Base-by-base conservation (phyloP, 2,329 filamentous ascomycete species). In the Arthroderma uncinatum region DNA sequence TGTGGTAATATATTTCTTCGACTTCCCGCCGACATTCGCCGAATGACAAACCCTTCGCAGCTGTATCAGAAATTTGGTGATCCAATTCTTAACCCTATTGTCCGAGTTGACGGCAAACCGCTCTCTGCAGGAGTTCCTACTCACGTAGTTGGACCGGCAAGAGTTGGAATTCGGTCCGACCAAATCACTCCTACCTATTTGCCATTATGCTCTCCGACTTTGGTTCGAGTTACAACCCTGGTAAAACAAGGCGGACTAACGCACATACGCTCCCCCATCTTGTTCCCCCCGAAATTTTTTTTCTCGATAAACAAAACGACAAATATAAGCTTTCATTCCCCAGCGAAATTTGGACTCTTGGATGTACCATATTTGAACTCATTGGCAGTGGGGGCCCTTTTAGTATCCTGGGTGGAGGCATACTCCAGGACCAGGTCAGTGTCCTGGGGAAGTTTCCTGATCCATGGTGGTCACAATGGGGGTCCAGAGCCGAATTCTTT, bases 321-420 rank as follows among this genome's bases (percentile, higher is more conserved):
- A 10, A 56, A 37, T 7, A 61, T 19, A 57, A 16, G 19, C 53
- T 61, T 44, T 61, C 56, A 30, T 59, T 61, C 56, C 53, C 59
- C 36, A 59, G 59, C 19, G 56, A 59, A 53, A 61, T 61, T 47
- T 61, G 56, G 59, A 59, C 59, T 53, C 55, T 61, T 37, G 58
- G 55, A 54, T 59, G 58, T 53, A 61, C 53, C 47, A 42, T 59
- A 50, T 61, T 61, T 36, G 53, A 61, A 56, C 58, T 61, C 23
- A 55, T 61, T 33, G 59, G 48, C 25, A 52, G 55, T 47, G 53
- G 55, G 9, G 33, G 44, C 19, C 59, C 52, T 1, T 61, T 59
- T 30, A 61, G 55, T 16, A 57, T 44, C n/a, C 50, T 61, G 19
- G 59, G 57, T 21, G 44, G 55, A 50, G 59, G 58, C 19, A 59